Conservation (phyloP, 805 yeast genomes). For the Suhomyces pyralidae region DNA sequence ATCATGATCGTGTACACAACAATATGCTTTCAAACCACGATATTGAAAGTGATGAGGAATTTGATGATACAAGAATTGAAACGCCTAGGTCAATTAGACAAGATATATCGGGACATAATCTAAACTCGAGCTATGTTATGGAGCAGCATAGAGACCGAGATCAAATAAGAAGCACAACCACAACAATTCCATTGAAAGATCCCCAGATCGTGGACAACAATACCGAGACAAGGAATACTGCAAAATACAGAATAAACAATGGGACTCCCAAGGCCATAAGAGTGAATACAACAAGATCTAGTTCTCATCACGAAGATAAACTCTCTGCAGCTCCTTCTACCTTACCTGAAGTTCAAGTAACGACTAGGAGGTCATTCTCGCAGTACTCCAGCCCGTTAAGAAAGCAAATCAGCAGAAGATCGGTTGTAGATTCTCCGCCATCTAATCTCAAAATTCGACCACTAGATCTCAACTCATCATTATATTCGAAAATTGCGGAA, state of each 20-base stretch:
- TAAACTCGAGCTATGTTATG: not conserved
- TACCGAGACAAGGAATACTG: not conserved
- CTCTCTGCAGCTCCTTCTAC: not conserved
- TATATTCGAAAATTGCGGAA: not conserved
- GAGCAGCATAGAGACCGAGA: not conserved
- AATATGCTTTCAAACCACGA: not conserved
- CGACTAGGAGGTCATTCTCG: not conserved
- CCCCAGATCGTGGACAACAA: not conserved
- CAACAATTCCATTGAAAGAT: not conserved
- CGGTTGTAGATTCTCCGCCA: conserved; percentile 17
- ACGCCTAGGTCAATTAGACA: conserved; percentile 19
- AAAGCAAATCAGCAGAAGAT: not conserved
- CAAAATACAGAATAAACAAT: not conserved
- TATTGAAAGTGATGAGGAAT: conserved; percentile 22
- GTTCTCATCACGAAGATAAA: not conserved
- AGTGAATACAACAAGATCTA: not conserved
- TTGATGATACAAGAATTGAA: conserved; percentile 28
- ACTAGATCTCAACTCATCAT: not conserved
- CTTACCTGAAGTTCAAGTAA: not conserved
- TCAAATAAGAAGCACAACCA: not conserved
- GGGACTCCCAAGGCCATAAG: not conserved
- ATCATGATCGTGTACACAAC: not conserved
- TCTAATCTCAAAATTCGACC: conserved; percentile 18
- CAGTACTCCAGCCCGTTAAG: conserved; percentile 3
- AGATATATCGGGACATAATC: conserved; percentile 2